Evolutionary conservation across 2,329 filamentous ascomycete species (phyloP).

Genomic region (Coniella vitis): DNA sequence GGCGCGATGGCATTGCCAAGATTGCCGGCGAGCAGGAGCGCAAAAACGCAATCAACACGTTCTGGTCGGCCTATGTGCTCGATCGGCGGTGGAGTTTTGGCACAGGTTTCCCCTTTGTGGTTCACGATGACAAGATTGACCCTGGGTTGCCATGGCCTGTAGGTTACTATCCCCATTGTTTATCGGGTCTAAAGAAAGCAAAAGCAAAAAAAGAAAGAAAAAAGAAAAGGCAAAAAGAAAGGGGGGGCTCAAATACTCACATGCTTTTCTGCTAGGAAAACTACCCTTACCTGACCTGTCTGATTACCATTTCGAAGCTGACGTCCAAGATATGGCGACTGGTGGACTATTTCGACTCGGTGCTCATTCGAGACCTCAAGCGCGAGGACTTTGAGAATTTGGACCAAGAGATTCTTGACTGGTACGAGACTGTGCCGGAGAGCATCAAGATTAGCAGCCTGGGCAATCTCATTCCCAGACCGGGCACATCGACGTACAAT

Average conservation of each 20-base stretch:
- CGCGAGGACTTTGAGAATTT: constrained; percentile 72
- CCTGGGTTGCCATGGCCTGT: constrained; percentile 73
- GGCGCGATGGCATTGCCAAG: constrained; percentile 63
- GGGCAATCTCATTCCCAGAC: constrained; percentile 45
- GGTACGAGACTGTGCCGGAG: constrained; percentile 71
- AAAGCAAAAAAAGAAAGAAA: too few relatives aligned
- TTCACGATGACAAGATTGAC: constrained; percentile 83
- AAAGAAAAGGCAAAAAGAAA: too few relatives aligned
- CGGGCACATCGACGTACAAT: constrained; percentile 53
- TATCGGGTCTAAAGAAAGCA: not conserved
- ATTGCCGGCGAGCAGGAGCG: constrained; percentile 65
- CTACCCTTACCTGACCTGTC: constrained; percentile 68
- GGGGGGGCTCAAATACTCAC: constrained; percentile 16
- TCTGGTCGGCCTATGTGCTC: constrained; percentile 82
- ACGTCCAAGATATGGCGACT: constrained; percentile 83
- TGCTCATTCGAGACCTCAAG: constrained; percentile 56
- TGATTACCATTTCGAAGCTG: constrained; percentile 79
- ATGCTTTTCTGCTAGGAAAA: constrained; percentile 32
- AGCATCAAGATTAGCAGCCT: constrained; percentile 54
- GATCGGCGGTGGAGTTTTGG: constrained; percentile 85
- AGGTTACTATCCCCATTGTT: constrained; percentile 25
- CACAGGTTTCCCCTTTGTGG: constrained; percentile 78
- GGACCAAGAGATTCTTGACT: constrained; percentile 77
- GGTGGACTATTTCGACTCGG: constrained; percentile 60
- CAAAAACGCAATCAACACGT: constrained; percentile 61